Base-by-base conservation (phyloP, 164 flowering plant genomes). In the Vitis rotundifolia region DNA sequence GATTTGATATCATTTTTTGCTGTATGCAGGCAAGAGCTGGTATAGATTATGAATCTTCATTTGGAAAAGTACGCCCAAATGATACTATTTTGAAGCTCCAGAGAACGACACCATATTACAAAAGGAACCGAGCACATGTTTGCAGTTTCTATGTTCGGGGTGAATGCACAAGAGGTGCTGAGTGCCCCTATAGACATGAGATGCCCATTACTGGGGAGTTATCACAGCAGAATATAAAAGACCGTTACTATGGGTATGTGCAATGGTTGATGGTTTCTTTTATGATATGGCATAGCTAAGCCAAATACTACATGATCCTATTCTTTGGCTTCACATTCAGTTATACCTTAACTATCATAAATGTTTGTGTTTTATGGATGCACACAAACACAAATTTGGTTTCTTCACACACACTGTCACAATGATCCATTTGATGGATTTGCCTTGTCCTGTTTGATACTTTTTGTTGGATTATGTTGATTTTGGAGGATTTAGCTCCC, bases 181-280 rank as follows among this genome's bases (percentile, higher is more conserved):
- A 92, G 81, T 94, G 99, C 78, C 97, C 99, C 19, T 94, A 92
- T 70, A 74, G 99, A 78, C 99, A 92, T 73, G 98, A 92, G 81
- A 94, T 94, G 99, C 99, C 99, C 10, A 81, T 71, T 18, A 88
- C 91, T 58, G 99, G 99, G 37, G 99, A 94, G 73, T 80, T 94
- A 72, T 91, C 99, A 2, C 97, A 94, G 71, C 99, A 94, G 49
- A 93, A 93, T 68, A 91, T 95, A 3, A 92, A 92, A 76, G 99
- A 94, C 76, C 98, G 98, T 76, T 94, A 92, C 73, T 94, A 94
- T 52, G 99, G 99, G 98, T 94, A 88, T 68, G 94, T 82, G 11
- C 31, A n/a, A 47, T 44, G 28, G 37, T 58, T 61, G 13, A 22
- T 31, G 29, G 28, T 67, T 49, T 52, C 16, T 19, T 15, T 11